Evolutionary conservation across 2,329 filamentous ascomycete species (phyloP), one percentile per base, ranked within the genome.

Genomic region (Cadophora gregata): DNA sequence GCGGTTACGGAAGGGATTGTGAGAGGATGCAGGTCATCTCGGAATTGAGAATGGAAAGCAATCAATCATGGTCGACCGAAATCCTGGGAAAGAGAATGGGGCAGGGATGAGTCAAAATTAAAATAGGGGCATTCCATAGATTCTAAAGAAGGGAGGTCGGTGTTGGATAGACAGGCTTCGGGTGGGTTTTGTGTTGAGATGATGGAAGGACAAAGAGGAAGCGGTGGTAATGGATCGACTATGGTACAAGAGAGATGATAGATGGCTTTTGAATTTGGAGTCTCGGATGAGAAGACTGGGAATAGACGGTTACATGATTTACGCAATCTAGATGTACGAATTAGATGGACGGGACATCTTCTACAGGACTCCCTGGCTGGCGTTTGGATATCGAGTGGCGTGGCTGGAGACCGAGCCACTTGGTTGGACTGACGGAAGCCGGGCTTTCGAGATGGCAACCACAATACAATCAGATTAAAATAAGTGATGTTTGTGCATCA

Each of bases 281-380:
- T 42, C n/a, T 42, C 36, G 12, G 36, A 14, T 8, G 9, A 38
- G 8, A 38, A 19, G 38, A 16, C 38, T 42, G 5, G 31, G 31
- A 10, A 42, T 16, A 16, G 12, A 42, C 19, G 14, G 38, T 4
- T 6, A 42, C 4, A 19, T 7, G 5, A 12, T 16, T 4, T 2
- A 16, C 12, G 6, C 38, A 6, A 42, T 16, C 14, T 27, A 27
- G 48, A 51, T 3, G 48, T 10, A 27, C 19, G 24, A 16, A 10
- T 16, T 51, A 51, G 48, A 51, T 6, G 48, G 48, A 51, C 29
- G 4, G n/a, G 51, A 29, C 31, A 56, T 56, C 21, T 56, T n/a
- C 10, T n/a, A 33, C 7, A 16, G 48, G 48, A 14, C 24, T 27
- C 5, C 19, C 14, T 42, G 38, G 38, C n/a, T n/a, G n/a, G 19